Percentiles rank a stretch among this genome's conserved stretches.
Evolutionary conservation across 768 basidiomycete genomes (phyloP).

Genomic region (Amyloporia xantha): DNA sequence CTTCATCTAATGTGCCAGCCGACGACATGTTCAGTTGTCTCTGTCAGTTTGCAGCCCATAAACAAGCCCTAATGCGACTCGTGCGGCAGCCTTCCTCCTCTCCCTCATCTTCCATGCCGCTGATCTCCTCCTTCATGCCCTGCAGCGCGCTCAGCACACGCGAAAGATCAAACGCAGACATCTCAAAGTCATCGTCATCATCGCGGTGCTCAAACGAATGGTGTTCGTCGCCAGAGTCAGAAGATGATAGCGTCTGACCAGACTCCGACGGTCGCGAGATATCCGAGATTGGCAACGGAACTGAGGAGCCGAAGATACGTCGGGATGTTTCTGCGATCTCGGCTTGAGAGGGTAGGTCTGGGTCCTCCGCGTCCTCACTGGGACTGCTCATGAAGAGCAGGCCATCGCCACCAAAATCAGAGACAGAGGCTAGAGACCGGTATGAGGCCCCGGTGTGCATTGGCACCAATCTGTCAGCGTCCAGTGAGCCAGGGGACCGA

Average conservation of each 20-base stretch:
- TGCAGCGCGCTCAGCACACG: constrained; percentile 55
- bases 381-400: constrained; percentile 21
- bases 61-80: constrained; percentile 65
- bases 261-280: no score
- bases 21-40: not conserved
- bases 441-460: constrained; percentile 32
- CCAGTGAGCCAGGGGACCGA: constrained; percentile 2
- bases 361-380: constrained; percentile 4
- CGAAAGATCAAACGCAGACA: constrained; percentile 50
- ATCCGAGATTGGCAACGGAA: constrained; percentile 3
- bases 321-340: constrained; percentile 27
- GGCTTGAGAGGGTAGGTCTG: constrained; percentile 22
- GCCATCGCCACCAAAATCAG: constrained; percentile 51
- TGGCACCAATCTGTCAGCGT: constrained; percentile 15
- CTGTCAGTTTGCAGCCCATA: constrained; percentile 42
- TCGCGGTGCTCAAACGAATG: constrained; percentile 9
- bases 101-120: constrained; percentile 53
- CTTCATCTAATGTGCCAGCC: no score
- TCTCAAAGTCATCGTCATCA: constrained; percentile 19
- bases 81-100: constrained; percentile 64
- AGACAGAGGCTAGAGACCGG: constrained; percentile 50
- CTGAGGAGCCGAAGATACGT: constrained; percentile 23
- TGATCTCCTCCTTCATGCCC: constrained; percentile 70
- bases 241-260: no score
- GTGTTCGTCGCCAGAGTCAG: constrained; percentile 9